Conservation (phyloP, 208 protist species). For the Borovskyia barvae region DNA sequence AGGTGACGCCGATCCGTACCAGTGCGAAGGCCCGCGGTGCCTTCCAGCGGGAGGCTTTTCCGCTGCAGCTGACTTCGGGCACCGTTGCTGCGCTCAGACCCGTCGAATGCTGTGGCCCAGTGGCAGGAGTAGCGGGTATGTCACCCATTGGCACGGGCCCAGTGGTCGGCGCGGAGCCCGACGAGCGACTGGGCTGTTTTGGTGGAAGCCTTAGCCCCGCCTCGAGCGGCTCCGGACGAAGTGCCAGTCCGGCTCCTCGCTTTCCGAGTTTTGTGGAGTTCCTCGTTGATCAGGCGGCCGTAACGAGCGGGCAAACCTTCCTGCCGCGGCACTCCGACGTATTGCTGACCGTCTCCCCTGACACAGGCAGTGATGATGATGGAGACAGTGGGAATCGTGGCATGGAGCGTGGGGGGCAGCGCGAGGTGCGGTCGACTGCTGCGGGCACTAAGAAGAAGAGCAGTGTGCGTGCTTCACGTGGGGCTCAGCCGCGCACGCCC, state of each 20-base stretch:
- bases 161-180: no score
- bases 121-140: no score
- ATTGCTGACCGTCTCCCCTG: slow-evolving; percentile 36
- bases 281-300: slow-evolving; percentile 53
- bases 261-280: slow-evolving; percentile 79
- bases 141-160: no score
- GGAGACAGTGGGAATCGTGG: slow-evolving; percentile 1
- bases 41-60: slow-evolving; percentile 18
- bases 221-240: slow-evolving; percentile 21
- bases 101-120: no score
- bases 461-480: slow-evolving; percentile 7
- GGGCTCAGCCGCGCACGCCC: slow-evolving; percentile 10
- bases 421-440: slow-evolving; percentile 4
- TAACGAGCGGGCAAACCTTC: slow-evolving; percentile 14
- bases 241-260: slow-evolving; percentile 67
- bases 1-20: slow-evolving; percentile 4
- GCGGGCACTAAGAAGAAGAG: slow-evolving; percentile 2
- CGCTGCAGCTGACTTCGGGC: background rate
- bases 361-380: slow-evolving; percentile 20
- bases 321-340: slow-evolving; percentile 22
- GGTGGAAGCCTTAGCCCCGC: slow-evolving; percentile 21
- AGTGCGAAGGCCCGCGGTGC: slow-evolving; percentile 12
- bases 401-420: slow-evolving; percentile 18
- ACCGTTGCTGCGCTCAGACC: no score
- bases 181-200: background rate